A percentile compares a stretch with the other conserved stretches of the same genome.
Evolutionary conservation across 2,329 filamentous ascomycete species (phyloP).

Genomic region (Ceratocystis destructans): DNA sequence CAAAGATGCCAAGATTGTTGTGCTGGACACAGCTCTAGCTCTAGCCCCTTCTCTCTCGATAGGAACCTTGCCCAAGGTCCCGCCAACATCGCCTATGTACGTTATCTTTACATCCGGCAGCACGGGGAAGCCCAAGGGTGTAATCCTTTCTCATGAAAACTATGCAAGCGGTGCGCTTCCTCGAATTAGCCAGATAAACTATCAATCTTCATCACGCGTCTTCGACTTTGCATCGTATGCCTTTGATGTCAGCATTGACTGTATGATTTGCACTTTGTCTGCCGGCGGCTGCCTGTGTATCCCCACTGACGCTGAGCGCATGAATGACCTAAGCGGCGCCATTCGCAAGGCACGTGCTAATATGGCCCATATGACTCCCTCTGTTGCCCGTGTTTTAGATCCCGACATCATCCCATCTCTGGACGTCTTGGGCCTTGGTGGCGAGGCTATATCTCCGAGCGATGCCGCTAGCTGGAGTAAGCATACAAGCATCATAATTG

Average conservation of each 20-base stretch:
- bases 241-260: constrained; percentile 42
- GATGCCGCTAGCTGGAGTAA: constrained; percentile 37
- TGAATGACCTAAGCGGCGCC: constrained; percentile 37
- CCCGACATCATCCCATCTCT: constrained; percentile 34
- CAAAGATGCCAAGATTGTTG: constrained; percentile 14
- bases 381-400: constrained; percentile 36
- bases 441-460: constrained; percentile 39
- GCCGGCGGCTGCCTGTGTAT: constrained; percentile 39
- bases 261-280: constrained; percentile 41
- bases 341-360: constrained; percentile 34
- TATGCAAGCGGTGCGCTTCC: constrained; percentile 35
- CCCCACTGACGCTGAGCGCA: constrained; percentile 39
- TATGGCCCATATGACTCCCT: constrained; percentile 39
- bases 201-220: constrained; percentile 30
- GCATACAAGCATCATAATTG: constrained; percentile 35
- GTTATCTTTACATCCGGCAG: constrained; percentile 54
- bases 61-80: constrained; percentile 26
- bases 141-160: constrained; percentile 38
- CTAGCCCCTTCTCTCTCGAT: constrained; percentile 2
- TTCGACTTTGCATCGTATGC: constrained; percentile 40
- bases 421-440: constrained; percentile 36
- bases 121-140: constrained; percentile 50
- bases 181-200: constrained; percentile 31
- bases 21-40: constrained; percentile 11
- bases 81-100: constrained; percentile 34